phyloP scores from a whole-genome alignment of 768 basidiomycete genomes.

The Chlorophyllum brunneum region DNA sequence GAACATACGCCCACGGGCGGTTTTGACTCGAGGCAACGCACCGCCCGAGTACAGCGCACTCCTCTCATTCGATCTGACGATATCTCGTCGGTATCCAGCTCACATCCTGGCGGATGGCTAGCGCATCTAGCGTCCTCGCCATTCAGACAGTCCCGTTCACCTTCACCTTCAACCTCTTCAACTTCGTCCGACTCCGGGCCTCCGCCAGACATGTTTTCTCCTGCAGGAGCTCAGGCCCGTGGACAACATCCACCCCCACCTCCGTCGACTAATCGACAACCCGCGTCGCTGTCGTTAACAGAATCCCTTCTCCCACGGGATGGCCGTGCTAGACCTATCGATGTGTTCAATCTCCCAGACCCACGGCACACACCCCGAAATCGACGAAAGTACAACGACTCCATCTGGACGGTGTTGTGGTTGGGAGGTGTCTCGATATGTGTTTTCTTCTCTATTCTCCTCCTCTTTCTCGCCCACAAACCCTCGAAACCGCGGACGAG shows the following conservation, averaged over 20 bases:
- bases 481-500: constrained; percentile 34
- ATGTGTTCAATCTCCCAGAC: constrained; percentile 76
- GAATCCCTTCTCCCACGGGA: constrained; percentile 78
- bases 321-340: constrained; percentile 56
- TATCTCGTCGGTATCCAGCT: constrained; percentile 29
- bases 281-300: constrained; percentile 66
- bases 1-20: constrained; percentile 31
- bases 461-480: constrained; percentile 55
- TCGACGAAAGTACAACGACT: constrained; percentile 72
- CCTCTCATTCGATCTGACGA: constrained; percentile 34
- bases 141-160: constrained; percentile 25
- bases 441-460: constrained; percentile 58
- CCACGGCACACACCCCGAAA: constrained; percentile 61
- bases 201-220: constrained; percentile 39
- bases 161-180: constrained; percentile 41
- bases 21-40: constrained; percentile 25
- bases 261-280: constrained; percentile 33
- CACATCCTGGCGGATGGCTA: constrained; percentile 58
- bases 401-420: constrained; percentile 68
- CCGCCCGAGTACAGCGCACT: constrained; percentile 24
- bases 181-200: constrained; percentile 37
- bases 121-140: constrained; percentile 74
- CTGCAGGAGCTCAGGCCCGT: constrained; percentile 24
- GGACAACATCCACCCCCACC: constrained; percentile 37
- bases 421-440: constrained; percentile 55